These are phyloP conservation scores for Hansenula lynferdii DNA, from an alignment of 1,139 yeast genomes.

Conservation along the genomic window DNA sequence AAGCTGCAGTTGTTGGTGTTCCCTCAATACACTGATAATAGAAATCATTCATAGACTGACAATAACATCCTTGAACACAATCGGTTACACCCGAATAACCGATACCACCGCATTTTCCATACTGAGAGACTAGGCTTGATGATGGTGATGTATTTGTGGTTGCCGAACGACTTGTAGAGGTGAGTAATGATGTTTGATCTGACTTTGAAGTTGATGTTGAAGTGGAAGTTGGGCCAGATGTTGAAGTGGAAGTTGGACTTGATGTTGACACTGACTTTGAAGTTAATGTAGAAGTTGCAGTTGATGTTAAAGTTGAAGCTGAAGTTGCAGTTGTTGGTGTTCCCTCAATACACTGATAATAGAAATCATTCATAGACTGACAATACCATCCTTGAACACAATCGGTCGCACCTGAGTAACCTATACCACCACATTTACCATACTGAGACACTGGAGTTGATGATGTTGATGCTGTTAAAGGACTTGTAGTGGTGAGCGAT, in stretches of 20 bases:
- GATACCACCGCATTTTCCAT: constrained; percentile 28
- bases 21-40: constrained; percentile 3
- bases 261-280: background rate
- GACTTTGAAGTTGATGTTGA: too few relatives aligned
- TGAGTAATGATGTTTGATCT: too few relatives aligned
- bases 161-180: too few relatives aligned
- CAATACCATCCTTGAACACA: constrained; percentile 24
- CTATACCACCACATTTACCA: constrained; percentile 29
- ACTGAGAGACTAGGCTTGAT: constrained; percentile 3
- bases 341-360: constrained; percentile 12
- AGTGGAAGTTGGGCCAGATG: background rate
- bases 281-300: constrained; percentile 1
- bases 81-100: constrained; percentile 22
- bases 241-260: background rate
- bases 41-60: constrained; percentile 9
- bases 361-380: constrained; percentile 7
- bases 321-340: constrained; percentile 1
- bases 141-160: too few relatives aligned
- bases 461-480: constrained; percentile 2
- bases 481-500: background rate
- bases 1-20: background rate
- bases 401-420: constrained; percentile 22
- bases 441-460: constrained; percentile 18
- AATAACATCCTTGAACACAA: constrained; percentile 20
- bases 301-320: background rate